These are phyloP conservation scores for Cryphonectria nitschkei DNA, from an alignment of 2,329 filamentous ascomycete species.

Conservation along the genomic window DNA sequence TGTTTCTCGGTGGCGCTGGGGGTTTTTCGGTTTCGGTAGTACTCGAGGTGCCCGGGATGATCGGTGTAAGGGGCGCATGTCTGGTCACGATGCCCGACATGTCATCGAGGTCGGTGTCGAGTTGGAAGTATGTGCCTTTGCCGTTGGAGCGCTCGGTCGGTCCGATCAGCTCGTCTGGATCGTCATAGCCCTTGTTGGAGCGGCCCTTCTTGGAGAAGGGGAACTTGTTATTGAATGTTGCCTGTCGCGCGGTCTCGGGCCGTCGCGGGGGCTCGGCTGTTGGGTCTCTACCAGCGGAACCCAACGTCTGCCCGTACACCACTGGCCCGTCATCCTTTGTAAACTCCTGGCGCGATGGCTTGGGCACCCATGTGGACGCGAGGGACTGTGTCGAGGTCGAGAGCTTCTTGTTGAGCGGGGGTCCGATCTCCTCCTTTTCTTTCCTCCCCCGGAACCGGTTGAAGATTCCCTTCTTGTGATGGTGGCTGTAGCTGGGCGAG, in stretches of 20 bases:
- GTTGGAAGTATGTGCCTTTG: conserved; percentile 67
- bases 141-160: conserved; percentile 57
- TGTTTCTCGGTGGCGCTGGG: conserved; percentile 35
- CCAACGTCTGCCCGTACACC: conserved; percentile 33
- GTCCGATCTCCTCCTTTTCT: conserved; percentile 55
- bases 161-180: conserved; percentile 61
- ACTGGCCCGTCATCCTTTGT: conserved; percentile 40
- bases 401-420: conserved; percentile 50
- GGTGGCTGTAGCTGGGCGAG: conserved; percentile 55
- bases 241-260: conserved; percentile 44
- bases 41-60: conserved; percentile 58
- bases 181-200: conserved; percentile 51
- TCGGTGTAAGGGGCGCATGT: conserved; percentile 71
- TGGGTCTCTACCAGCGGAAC: conserved; percentile 13
- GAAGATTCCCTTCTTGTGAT: conserved; percentile 56
- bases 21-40: conserved; percentile 48
- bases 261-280: conserved; percentile 20
- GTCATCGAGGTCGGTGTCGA: conserved; percentile 86
- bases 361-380: conserved; percentile 39
- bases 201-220: conserved; percentile 63
- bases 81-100: conserved; percentile 89
- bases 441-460: conserved; percentile 56
- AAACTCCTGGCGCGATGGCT: conserved; percentile 54
- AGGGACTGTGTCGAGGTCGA: conserved; percentile 59
- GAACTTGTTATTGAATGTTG: conserved; percentile 65